Conservation (phyloP, 768 basidiomycete genomes). For the Cantharellus anzutake region DNA sequence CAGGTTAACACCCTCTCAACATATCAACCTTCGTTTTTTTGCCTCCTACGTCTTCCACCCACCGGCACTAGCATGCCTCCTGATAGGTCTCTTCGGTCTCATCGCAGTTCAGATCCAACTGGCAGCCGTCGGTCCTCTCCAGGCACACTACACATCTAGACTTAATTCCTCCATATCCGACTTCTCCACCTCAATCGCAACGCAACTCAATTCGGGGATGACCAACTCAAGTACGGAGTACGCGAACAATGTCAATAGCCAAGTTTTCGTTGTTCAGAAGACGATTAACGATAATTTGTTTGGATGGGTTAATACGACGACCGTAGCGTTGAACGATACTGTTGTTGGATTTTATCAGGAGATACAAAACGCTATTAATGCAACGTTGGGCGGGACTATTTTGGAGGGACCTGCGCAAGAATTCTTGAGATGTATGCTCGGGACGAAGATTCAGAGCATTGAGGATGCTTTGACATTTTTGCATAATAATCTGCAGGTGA, state of each 20-base stretch:
- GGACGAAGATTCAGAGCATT: conserved; percentile 74
- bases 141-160: conserved; percentile 41
- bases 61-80: conserved; percentile 74
- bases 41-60: conserved; percentile 81
- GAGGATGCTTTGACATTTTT: conserved; percentile 83
- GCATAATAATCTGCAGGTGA: conserved; percentile 64
- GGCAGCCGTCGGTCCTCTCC: conserved; percentile 53
- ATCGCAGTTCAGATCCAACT: conserved; percentile 78
- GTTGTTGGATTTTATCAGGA: conserved; percentile 75
- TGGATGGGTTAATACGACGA: conserved; percentile 89
- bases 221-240: conserved; percentile 61
- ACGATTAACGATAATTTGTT: conserved; percentile 76
- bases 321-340: conserved; percentile 70
- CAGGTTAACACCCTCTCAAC: conserved; percentile 37
- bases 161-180: conserved; percentile 41
- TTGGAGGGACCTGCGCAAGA: conserved; percentile 66
- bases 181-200: conserved; percentile 52
- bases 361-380: conserved; percentile 55
- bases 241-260: conserved; percentile 55
- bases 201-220: conserved; percentile 68
- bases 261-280: conserved; percentile 48
- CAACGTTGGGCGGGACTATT: conserved; percentile 69
- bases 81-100: conserved; percentile 83
- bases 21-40: conserved; percentile 70
- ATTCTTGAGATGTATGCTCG: conserved; percentile 77